Percentiles rank a stretch among this genome's conserved stretches.
phyloP scores from a whole-genome alignment of 352 stramenopile species.

The Globisporangium recalcitrans region DNA sequence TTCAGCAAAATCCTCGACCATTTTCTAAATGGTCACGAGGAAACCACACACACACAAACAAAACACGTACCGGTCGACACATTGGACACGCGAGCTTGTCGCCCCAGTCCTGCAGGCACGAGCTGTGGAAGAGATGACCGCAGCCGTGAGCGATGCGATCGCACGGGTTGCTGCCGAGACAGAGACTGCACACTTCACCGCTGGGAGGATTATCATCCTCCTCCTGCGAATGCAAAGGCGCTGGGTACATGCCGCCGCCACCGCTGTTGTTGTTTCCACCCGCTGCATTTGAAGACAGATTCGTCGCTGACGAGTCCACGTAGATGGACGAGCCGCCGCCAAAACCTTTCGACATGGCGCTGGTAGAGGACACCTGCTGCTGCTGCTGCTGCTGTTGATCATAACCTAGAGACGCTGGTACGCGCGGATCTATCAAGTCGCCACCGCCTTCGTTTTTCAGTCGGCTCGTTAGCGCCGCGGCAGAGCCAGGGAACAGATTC shows the following conservation, averaged over 20 bases:
- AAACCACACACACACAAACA: slow-evolving; percentile 5
- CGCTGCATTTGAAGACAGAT: not conserved
- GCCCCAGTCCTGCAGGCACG: slow-evolving; percentile 64
- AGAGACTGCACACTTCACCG: slow-evolving; percentile 37
- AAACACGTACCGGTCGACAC: slow-evolving; percentile 34
- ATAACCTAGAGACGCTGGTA: slow-evolving; percentile 9
- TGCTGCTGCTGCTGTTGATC: slow-evolving; percentile 11
- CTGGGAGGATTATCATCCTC: not conserved
- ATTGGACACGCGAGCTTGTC: slow-evolving; percentile 45
- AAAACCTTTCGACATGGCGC: slow-evolving; percentile 1
- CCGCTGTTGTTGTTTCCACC: not conserved
- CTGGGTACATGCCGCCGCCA: slow-evolving; percentile 3
- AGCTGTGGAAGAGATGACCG: slow-evolving; percentile 64
- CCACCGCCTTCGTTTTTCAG: slow-evolving; percentile 1
- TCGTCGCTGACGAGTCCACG: slow-evolving; percentile 5
- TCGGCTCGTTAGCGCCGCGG: slow-evolving; percentile 14
- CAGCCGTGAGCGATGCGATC: slow-evolving; percentile 52
- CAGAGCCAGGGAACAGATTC: slow-evolving; percentile 14
- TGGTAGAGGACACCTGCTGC: slow-evolving; percentile 7
- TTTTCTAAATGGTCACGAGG: slow-evolving; percentile 3
- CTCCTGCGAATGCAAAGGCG: not conserved
- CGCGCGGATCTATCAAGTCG: slow-evolving; percentile 14
- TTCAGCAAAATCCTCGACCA: not conserved
- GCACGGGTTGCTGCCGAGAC: slow-evolving; percentile 31
- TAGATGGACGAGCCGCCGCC: slow-evolving; percentile 5